A percentile compares a stretch with the other conserved stretches of the same genome.
phyloP scores from a whole-genome alignment of 208 protist genomes.

The Acanthamoeba lenticulata region DNA sequence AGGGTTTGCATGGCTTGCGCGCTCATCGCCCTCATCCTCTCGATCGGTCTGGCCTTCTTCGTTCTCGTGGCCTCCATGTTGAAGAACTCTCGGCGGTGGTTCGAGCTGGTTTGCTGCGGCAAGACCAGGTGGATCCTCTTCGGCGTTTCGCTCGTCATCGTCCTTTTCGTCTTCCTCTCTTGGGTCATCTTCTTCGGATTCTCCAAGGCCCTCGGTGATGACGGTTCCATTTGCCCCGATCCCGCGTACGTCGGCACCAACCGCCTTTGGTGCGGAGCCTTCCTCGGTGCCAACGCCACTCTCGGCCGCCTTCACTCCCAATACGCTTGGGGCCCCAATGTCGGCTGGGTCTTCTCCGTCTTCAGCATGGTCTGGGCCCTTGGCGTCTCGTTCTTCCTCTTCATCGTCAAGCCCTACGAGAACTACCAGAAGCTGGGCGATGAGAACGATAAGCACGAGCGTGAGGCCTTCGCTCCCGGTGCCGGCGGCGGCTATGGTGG shows the following conservation, averaged over 20 bases:
- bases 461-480: background rate
- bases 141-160: conserved; percentile 61
- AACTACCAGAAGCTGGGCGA: conserved; percentile 39
- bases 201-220: conserved; percentile 48
- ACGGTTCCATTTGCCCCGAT: conserved; percentile 61
- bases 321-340: conserved; percentile 49
- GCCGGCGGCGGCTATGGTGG: background rate
- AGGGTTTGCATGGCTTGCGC: conserved; percentile 47
- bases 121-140: conserved; percentile 70
- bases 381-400: conserved; percentile 55
- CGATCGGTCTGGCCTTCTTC: conserved; percentile 29
- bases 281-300: conserved; percentile 40
- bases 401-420: conserved; percentile 49
- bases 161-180: conserved; percentile 61
- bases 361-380: conserved; percentile 54
- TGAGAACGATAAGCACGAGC: background rate
- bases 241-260: conserved; percentile 25
- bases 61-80: conserved; percentile 53
- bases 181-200: conserved; percentile 68
- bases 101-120: conserved; percentile 53
- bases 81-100: conserved; percentile 32
- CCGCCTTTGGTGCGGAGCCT: conserved; percentile 47
- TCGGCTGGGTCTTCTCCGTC: conserved; percentile 54
- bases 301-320: conserved; percentile 46
- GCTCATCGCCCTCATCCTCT: conserved; percentile 37